Evolutionary conservation across 2,329 filamentous ascomycete genomes (phyloP).

Genomic region (Fusarium veterinarium): DNA sequence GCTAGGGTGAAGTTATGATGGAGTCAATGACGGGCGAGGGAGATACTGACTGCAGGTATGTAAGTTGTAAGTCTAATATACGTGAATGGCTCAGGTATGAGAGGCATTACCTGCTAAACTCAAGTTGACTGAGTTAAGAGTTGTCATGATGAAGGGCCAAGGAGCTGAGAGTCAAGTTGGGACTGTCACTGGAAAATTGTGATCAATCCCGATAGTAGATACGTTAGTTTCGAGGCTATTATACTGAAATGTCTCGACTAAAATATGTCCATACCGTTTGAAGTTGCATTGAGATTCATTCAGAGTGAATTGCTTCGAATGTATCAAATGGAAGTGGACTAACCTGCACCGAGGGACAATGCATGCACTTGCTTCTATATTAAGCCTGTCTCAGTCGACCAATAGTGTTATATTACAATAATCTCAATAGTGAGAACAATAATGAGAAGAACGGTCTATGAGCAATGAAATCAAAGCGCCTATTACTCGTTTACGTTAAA

Average conservation of each 20-base stretch:
- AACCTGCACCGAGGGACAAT: too few species aligned
- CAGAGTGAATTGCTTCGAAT: too few species aligned
- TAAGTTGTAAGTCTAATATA: neutral
- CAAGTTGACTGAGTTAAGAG: neutral
- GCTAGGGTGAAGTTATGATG: neutral
- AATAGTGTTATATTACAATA: too few species aligned
- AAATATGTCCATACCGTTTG: too few species aligned
- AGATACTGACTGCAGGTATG: neutral
- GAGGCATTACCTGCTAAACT: neutral
- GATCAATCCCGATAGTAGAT: neutral
- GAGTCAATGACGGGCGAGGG: neutral
- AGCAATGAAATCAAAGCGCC: too few species aligned
- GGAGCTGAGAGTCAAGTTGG: neutral
- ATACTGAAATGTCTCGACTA: neutral
- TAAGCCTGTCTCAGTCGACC: too few species aligned
- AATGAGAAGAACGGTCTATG: too few species aligned
- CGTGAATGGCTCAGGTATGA: fast-evolving
- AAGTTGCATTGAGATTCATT: too few species aligned
- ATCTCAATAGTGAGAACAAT: too few species aligned
- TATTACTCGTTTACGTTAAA: too few species aligned
- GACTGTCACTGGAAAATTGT: neutral
- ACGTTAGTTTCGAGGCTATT: neutral
- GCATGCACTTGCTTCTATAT: too few species aligned
- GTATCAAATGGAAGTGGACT: too few species aligned
- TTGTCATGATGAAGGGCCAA: neutral